These are phyloP conservation scores for Triangularia setosa DNA, from an alignment of 2,329 filamentous ascomycete species.

Conservation along the genomic window DNA sequence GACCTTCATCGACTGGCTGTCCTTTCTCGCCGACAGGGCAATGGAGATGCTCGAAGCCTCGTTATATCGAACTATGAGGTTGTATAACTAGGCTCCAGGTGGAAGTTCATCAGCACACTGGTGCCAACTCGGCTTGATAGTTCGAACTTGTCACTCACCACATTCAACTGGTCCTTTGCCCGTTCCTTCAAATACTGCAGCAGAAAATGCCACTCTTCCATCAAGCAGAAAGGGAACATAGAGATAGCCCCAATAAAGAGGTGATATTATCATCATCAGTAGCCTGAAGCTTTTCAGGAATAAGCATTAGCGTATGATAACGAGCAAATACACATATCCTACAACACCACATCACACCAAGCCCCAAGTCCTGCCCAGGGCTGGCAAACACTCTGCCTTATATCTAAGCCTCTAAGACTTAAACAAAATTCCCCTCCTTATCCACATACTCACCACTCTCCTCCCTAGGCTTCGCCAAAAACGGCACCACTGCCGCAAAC, in stretches of 20 bases:
- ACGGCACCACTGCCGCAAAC: conserved; percentile 23
- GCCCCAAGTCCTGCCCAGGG: neutral
- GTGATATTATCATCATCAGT: no score
- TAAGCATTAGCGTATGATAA: neutral
- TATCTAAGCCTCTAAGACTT: neutral
- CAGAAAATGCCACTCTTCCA: neutral
- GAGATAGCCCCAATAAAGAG: no score
- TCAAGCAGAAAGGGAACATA: no score
- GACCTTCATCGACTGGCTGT: neutral
- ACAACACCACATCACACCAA: neutral
- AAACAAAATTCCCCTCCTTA: neutral
- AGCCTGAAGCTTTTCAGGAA: neutral
- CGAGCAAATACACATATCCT: neutral
- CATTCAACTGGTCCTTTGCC: neutral
- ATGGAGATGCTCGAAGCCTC: neutral
- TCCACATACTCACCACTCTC: neutral
- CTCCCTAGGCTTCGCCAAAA: conserved; percentile 8
- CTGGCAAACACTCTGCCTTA: neutral
- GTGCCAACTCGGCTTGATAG: no score
- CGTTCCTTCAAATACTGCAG: neutral
- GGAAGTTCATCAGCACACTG: no score
- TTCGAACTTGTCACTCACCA: no score
- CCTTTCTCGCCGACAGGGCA: neutral
- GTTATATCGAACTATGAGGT: neutral
- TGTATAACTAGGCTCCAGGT: neutral